Percentiles rank a stretch among this genome's conserved stretches.
phyloP scores from a whole-genome alignment of 192 early-diverging fungal species.

The Coemansia sp. region DNA sequence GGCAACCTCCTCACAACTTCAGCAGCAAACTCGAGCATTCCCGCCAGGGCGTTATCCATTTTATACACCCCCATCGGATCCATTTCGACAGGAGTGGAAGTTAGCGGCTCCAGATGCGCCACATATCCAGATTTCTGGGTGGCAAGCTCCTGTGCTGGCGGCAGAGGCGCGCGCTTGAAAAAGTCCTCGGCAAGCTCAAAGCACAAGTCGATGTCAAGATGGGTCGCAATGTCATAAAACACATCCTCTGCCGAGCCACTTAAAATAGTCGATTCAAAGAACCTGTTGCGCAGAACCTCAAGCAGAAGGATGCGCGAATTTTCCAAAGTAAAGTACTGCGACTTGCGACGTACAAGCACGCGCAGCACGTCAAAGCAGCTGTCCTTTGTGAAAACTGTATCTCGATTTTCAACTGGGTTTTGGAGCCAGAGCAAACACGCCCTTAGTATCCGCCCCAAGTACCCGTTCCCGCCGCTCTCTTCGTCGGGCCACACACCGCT shows the following conservation, averaged over 20 bases:
- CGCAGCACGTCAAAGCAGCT: slow-evolving; percentile 58
- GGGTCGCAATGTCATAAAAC: slow-evolving; percentile 48
- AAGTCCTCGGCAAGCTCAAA: slow-evolving; percentile 51
- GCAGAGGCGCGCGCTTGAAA: slow-evolving; percentile 47
- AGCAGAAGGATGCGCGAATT: slow-evolving; percentile 40
- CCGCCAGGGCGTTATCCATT: slow-evolving; percentile 56
- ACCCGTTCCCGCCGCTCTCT: slow-evolving; percentile 27
- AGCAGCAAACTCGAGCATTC: slow-evolving; percentile 51
- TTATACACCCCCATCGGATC: slow-evolving; percentile 51
- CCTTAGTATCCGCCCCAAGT: slow-evolving; percentile 37
- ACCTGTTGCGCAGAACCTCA: slow-evolving; percentile 52
- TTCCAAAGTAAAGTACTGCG: slow-evolving; percentile 44
- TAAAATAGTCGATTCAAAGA: slow-evolving; percentile 51
- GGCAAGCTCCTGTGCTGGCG: slow-evolving; percentile 11
- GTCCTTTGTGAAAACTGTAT: slow-evolving; percentile 53
- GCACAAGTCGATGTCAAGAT: slow-evolving; percentile 47
- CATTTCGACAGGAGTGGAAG: slow-evolving; percentile 22
- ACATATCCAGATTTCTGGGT: slow-evolving; percentile 32
- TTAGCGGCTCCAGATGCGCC: slow-evolving; percentile 8
- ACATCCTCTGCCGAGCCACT: slow-evolving; percentile 56
- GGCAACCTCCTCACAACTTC: slow-evolving; percentile 35
- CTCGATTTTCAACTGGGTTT: slow-evolving; percentile 43
- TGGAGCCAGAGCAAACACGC: slow-evolving; percentile 54
- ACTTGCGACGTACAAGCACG: slow-evolving; percentile 50
- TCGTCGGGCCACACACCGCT: slow-evolving; percentile 33